phyloP scores from a whole-genome alignment of 2,329 filamentous ascomycete genomes.

The Pleomassaria siparia region DNA sequence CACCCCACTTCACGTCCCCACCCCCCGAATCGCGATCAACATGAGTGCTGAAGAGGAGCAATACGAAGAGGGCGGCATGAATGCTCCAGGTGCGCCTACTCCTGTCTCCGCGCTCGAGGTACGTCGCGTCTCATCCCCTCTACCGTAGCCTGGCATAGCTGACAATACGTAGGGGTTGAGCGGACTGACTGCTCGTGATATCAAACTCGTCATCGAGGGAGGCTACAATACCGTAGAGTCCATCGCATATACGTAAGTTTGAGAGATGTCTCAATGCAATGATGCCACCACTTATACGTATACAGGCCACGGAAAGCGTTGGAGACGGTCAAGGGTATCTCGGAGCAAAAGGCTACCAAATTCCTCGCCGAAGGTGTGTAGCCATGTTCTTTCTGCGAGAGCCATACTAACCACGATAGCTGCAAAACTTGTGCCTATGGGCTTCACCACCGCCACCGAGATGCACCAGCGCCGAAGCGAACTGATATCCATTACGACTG shows the following conservation, averaged over 20 bases:
- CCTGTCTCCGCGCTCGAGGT: conserved; percentile 86
- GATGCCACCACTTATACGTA: conserved; percentile 21
- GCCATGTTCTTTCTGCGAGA: conserved; percentile 11
- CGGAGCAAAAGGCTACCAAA: conserved; percentile 92
- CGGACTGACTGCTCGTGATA: conserved; percentile 91
- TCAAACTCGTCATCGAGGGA: conserved; percentile 87
- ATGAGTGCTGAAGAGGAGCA: conserved; percentile 62
- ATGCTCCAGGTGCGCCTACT: conserved; percentile 90
- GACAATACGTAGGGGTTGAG: conserved; percentile 68
- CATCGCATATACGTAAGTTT: conserved; percentile 81
- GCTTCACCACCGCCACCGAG: conserved; percentile 97
- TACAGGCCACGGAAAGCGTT: conserved; percentile 69
- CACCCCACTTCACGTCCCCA: background rate
- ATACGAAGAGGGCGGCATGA: conserved; percentile 72
- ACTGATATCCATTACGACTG: conserved; percentile 96
- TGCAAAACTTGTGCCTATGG: conserved; percentile 96
- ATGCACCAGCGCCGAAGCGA: conserved; percentile 98
- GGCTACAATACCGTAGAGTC: conserved; percentile 96
- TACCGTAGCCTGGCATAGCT: conserved; percentile 6
- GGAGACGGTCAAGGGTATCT: conserved; percentile 97
- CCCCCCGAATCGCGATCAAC: conserved; percentile 3
- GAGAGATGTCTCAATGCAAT: background rate
- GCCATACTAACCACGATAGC: conserved; percentile 54
- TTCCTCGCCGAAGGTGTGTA: conserved; percentile 88
- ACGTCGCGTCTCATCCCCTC: conserved; percentile 30